A percentile compares a stretch with the other conserved stretches of the same genome.
phyloP scores from a whole-genome alignment of 78 protist genomes.

The Blattamonas nauphoetae region DNA sequence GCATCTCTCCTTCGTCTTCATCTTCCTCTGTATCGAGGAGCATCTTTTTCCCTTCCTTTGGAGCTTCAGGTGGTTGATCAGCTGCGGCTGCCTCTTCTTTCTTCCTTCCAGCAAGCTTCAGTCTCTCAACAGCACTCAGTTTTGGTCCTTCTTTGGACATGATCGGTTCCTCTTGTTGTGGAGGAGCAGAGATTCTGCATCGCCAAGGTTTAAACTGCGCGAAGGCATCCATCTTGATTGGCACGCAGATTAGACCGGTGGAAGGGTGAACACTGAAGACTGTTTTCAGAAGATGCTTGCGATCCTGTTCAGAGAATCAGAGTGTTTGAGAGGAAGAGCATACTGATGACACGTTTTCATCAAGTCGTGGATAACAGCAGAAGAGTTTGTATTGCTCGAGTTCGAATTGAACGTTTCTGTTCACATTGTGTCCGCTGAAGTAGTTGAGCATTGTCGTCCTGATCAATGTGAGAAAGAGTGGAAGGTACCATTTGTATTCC shows the following conservation, averaged over 20 bases:
- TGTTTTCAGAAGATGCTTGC: constrained; percentile 89
- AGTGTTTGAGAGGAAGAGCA: neutral
- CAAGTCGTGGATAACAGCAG: neutral
- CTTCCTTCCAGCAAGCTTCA: neutral
- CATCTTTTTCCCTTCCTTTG: neutral
- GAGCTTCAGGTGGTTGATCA: neutral
- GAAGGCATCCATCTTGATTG: neutral
- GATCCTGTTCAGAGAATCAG: neutral
- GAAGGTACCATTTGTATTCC: no score
- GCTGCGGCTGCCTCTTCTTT: neutral
- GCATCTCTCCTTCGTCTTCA: neutral
- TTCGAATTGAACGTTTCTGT: neutral
- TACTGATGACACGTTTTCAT: neutral
- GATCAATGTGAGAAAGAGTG: neutral
- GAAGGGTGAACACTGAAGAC: constrained; percentile 93
- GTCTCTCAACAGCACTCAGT: neutral
- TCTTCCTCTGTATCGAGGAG: neutral
- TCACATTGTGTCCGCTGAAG: neutral
- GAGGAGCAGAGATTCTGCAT: neutral
- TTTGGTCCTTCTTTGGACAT: neutral
- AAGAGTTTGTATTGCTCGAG: neutral
- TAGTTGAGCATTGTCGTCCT: neutral
- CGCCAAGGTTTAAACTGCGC: constrained; percentile 23
- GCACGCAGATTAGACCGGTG: constrained; percentile 62
- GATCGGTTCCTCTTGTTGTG: neutral